phyloP scores from a whole-genome alignment of 371 early-diverging fungal species.

The Gilbertella persicaria region DNA sequence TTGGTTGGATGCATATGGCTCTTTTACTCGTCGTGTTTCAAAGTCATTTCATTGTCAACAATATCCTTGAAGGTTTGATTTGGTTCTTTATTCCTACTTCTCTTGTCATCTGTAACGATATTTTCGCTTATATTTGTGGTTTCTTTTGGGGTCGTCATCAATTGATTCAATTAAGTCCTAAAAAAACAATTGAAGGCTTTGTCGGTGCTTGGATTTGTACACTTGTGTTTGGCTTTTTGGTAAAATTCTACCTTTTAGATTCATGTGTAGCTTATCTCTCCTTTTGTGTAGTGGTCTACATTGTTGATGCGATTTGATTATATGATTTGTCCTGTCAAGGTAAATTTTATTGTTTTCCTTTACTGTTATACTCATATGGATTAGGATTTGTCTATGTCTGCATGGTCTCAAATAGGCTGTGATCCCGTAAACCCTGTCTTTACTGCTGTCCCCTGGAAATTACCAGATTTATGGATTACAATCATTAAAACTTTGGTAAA shows the following conservation, averaged over 20 bases:
- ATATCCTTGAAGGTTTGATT: conserved; percentile 96
- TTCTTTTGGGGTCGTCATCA: conserved; percentile 94
- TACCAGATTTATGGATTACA: conserved; percentile 29
- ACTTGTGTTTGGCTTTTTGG: conserved; percentile 81
- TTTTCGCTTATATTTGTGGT: conserved; percentile 97
- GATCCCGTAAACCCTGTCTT: conserved; percentile 54
- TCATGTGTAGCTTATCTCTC: neutral
- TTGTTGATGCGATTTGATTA: conserved; percentile 70
- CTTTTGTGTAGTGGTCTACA: conserved; percentile 13
- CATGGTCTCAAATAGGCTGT: conserved; percentile 51
- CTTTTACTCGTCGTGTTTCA: conserved; percentile 87
- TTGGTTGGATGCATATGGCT: conserved; percentile 97
- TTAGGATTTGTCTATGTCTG: conserved; percentile 38
- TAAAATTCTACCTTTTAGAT: too few relatives aligned
- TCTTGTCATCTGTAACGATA: conserved; percentile 97
- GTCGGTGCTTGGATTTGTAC: conserved; percentile 94
- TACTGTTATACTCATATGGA: neutral
- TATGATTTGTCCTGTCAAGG: conserved; percentile 84
- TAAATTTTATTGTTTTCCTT: neutral
- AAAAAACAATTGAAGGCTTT: conserved; percentile 99
- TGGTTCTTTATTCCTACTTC: conserved; percentile 93
- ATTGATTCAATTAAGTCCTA: conserved; percentile 94
- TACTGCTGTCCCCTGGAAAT: conserved; percentile 40
- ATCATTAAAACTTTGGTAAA: conserved; percentile 32
- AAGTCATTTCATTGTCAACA: conserved; percentile 94